Evolutionary conservation across 2,329 filamentous ascomycete species (phyloP), one percentile per base, ranked within the genome.

Genomic region (Scedosporium dehoogii): DNA sequence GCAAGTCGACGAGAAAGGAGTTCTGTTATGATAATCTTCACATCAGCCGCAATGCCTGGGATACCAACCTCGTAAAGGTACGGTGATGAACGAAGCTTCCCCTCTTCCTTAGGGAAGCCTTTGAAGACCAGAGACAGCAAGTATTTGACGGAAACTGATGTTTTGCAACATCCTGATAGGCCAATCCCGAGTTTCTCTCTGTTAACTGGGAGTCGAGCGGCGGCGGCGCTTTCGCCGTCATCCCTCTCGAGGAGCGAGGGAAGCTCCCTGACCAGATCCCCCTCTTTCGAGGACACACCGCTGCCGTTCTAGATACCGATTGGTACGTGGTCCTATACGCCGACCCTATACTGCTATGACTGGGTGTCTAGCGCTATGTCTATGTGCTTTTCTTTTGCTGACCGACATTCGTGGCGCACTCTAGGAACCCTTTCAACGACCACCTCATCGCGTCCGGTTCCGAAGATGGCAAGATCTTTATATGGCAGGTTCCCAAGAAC

Each of bases 201-300:
- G 92, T 99, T 79, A 99, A 99, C 82, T 99, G 94, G 94, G 93
- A 99, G 78, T 84, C 94, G 46, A 90, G 91, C 73, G 94, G 94
- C 66, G 94, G 94, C 71, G 94, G 94, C 73, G 93, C 94, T 69
- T 97, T 99, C 73, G 94, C 94, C 62, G 93, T 99, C 69, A 91
- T 99, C 68, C 94, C 94, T 64, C 77, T 96, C 70, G 85, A 87
- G 68, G 93, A 99, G 82, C 88, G 85, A 70, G 94, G 94, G 67
- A 92, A 94, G 77, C 78, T 96, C 61, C 94, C 94, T 59, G 94
- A 97, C 73, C 87, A 90, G 71, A 89, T 99, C 69, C 94, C 94
- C 65, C 82, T 99, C 70, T 99, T 97, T 77, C 88, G 94, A 69
- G 94, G 94, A 64, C 94, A 99, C 76, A 99, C 94, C 53, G 92